Evolutionary conservation across 2,329 filamentous ascomycete genomes (phyloP).

Genomic region (Diaporthe sp.): DNA sequence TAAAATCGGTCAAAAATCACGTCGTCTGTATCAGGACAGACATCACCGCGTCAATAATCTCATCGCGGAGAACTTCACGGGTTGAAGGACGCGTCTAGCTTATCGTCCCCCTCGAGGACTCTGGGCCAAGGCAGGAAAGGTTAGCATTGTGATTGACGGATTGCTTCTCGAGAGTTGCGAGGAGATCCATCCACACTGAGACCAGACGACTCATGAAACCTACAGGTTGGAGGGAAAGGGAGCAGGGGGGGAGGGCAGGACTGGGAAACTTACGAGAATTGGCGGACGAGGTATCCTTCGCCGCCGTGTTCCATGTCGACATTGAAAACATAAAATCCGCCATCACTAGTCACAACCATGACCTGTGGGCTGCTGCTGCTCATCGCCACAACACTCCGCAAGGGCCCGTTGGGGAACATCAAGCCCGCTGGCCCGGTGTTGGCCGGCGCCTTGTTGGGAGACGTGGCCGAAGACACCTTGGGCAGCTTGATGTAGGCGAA

Average conservation of each 20-base stretch:
- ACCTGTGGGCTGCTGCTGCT: conserved; percentile 94
- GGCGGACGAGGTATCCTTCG: conserved; percentile 90
- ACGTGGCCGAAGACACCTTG: conserved; percentile 59
- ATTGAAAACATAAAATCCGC: conserved; percentile 93
- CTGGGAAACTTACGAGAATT: conserved; percentile 81
- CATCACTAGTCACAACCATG: conserved; percentile 98
- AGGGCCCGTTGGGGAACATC: conserved; percentile 59
- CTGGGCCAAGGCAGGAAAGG: conserved; percentile 47
- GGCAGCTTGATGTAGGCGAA: conserved; percentile 98
- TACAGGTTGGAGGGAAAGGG: not conserved
- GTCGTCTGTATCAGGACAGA: not conserved
- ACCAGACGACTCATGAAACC: not conserved
- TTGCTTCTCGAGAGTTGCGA: not conserved
- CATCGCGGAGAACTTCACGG: conserved; percentile 11
- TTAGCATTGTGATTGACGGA: not conserved
- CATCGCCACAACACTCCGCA: conserved; percentile 96
- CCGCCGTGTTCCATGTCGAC: conserved; percentile 96
- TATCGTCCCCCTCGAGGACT: conserved; percentile 68
- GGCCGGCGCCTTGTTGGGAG: conserved; percentile 43
- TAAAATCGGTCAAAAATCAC: conserved; percentile 3
- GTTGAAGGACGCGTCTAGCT: conserved; percentile 59
- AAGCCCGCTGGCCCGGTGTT: conserved; percentile 41
- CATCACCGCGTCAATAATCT: not conserved
- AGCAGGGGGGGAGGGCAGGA: not conserved
- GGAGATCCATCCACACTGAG: not conserved